A percentile compares a stretch with the other conserved stretches of the same genome.
Conservation (phyloP, 257 asterid genomes). For the Ophiorrhiza pumila region DNA sequence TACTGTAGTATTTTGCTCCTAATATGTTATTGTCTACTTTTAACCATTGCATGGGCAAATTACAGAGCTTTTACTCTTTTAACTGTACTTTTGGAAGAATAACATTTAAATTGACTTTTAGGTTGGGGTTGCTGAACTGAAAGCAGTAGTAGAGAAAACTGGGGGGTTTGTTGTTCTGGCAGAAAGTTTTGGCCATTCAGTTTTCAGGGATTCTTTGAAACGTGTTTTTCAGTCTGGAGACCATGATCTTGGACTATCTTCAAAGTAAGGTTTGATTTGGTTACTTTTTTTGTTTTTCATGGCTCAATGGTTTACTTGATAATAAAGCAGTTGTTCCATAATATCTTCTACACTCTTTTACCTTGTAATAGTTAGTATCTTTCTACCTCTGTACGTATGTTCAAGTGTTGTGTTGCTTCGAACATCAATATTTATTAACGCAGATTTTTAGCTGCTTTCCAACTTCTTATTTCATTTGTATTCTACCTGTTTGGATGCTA, state of each 20-base stretch:
- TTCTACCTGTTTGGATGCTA: neutral
- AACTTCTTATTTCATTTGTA: neutral
- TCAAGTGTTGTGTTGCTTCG: neutral
- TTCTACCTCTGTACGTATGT: neutral
- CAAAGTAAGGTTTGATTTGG: slow-evolving; percentile 63
- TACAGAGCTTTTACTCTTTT: neutral
- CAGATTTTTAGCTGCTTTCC: neutral
- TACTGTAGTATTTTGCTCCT: neutral
- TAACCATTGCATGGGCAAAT: neutral
- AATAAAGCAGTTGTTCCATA: neutral
- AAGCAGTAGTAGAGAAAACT: slow-evolving; percentile 84
- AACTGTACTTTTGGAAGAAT: neutral
- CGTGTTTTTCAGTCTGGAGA: slow-evolving; percentile 81
- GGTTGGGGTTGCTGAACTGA: slow-evolving; percentile 98
- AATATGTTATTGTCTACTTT: neutral
- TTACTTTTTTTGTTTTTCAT: slow-evolving; percentile 10
- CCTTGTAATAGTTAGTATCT: neutral
- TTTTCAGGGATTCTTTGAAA: slow-evolving; percentile 81
- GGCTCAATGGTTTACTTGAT: neutral
- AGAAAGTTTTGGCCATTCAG: slow-evolving; percentile 97
- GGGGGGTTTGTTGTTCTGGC: slow-evolving; percentile 95
- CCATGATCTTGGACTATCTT: slow-evolving; percentile 76
- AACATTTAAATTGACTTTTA: slow-evolving; percentile 23
- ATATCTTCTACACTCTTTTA: neutral
- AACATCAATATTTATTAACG: neutral